Evolutionary conservation across 441 rosid genomes (phyloP), one percentile per base, ranked within the genome.

Genomic region (Isatis lusitanica): DNA sequence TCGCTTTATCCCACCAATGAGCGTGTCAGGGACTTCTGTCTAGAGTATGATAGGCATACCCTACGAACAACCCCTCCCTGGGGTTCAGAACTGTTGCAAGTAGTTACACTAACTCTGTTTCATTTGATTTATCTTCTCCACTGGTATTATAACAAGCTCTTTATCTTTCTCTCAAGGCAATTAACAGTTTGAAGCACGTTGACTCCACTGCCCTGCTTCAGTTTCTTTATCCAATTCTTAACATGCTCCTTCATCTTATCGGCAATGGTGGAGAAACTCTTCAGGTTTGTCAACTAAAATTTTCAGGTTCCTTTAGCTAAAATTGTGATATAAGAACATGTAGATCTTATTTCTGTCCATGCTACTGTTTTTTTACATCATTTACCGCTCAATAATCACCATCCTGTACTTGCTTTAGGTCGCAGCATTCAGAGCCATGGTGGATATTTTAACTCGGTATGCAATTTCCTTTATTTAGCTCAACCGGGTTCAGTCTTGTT

Each of bases 51-150:
- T 83, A 87, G 97, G 74, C 99, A 93, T 85, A 90, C 97, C 70
- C 94, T 93, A 75, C 94, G 95, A 79, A 88, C 99, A 68, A 96
- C 87, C 71, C 90, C 99, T 51, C 99, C 98, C 55, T 96, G 99
- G 99, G 98, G 98, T 72, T 96, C 99, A 53, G 99, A 93, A 89
- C 98, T 96, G 79, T 85, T 96, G 77, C 98, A 96, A 97, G 99
- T 93, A 87, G 38, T 63, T 50, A 69, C 79, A 21, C 69, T 28
- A 63, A 51, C 57, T 74, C 58, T 73, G 28, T 42, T 40, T 66
- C 62, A 47, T 73, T 55, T 58, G 48, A 6, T 38, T 60, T 58
- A 10, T 44, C 43, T 36, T 67, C 46, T 62, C 26, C 44, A 55
- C 17, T 72, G 31, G 53, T 62, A 7, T 52, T n/a, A 6, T 66